phyloP scores from a whole-genome alignment of 805 yeast genomes.

The Barnettozyma wickerhamii region DNA sequence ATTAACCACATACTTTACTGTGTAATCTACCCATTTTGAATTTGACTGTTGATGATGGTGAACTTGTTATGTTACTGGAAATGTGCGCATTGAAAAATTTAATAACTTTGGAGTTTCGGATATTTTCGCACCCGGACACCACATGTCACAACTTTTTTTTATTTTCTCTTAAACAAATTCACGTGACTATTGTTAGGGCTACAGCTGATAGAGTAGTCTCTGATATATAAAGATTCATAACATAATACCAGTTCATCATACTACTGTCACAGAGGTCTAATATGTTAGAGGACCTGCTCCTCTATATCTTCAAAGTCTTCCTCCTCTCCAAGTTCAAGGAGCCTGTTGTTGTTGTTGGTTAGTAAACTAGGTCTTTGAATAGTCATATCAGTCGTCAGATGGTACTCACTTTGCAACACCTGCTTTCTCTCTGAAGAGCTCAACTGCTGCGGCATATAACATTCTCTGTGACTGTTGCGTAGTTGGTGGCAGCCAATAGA shows the following conservation, averaged over 20 bases:
- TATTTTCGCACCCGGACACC: no score
- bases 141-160: no score
- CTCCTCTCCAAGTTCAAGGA: conserved; percentile 59
- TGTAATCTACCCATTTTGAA: conserved; percentile 99
- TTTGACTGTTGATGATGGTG: conserved; percentile 30
- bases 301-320: conserved; percentile 66
- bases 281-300: conserved; percentile 20
- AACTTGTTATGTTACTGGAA: background rate
- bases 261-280: no score
- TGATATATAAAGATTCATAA: no score
- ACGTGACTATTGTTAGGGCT: no score
- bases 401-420: conserved; percentile 29
- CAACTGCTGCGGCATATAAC: conserved; percentile 91
- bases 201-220: no score
- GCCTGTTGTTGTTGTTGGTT: conserved; percentile 30
- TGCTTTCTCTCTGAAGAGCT: conserved; percentile 63
- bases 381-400: no score
- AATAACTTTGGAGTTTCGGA: background rate
- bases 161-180: no score
- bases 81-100: conserved; percentile 1
- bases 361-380: conserved; percentile 21
- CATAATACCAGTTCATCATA: background rate
- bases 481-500: conserved; percentile 89
- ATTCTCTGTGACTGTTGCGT: conserved; percentile 77
- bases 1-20: conserved; percentile 75